These are phyloP conservation scores for Exophiala aquamarina DNA, from an alignment of 2,329 filamentous ascomycete genomes.

Conservation along the genomic window DNA sequence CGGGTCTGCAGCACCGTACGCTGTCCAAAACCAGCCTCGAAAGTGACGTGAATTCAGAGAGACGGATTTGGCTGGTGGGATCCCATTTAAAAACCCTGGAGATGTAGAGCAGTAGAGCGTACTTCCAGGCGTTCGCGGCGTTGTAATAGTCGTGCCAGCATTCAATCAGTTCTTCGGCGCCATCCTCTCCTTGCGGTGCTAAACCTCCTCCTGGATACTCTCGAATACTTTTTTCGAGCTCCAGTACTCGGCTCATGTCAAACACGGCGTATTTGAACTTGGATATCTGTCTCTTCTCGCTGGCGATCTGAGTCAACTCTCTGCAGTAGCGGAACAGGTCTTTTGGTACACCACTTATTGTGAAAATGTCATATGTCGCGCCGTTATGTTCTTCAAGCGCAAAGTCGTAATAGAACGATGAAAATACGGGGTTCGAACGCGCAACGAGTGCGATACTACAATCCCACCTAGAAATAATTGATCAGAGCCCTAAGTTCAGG, in stretches of 20 bases:
- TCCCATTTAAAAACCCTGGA: slow-evolving; percentile 32
- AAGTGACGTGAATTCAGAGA: slow-evolving; percentile 23
- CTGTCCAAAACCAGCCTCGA: slow-evolving; percentile 33
- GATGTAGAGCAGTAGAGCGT: slow-evolving; percentile 36
- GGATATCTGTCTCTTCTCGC: background rate
- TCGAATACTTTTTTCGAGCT: background rate
- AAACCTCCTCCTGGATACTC: background rate
- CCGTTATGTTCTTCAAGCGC: background rate
- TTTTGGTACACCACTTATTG: background rate
- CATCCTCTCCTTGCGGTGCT: background rate
- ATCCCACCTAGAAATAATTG: background rate
- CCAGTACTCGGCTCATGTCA: background rate
- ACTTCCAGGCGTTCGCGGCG: slow-evolving; percentile 31
- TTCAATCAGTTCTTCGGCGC: background rate
- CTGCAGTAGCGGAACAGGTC: background rate
- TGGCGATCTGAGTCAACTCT: background rate
- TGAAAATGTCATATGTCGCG: background rate
- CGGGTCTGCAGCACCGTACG: slow-evolving; percentile 32
- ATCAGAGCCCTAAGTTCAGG: background rate
- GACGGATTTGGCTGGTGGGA: slow-evolving; percentile 6
- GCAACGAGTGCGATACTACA: background rate
- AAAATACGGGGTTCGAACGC: background rate
- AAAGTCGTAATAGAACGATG: background rate
- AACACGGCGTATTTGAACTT: background rate
- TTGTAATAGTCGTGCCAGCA: slow-evolving; percentile 1